Evolutionary conservation across 2,329 filamentous ascomycete species (phyloP).

Genomic region (Curvularia lunata): DNA sequence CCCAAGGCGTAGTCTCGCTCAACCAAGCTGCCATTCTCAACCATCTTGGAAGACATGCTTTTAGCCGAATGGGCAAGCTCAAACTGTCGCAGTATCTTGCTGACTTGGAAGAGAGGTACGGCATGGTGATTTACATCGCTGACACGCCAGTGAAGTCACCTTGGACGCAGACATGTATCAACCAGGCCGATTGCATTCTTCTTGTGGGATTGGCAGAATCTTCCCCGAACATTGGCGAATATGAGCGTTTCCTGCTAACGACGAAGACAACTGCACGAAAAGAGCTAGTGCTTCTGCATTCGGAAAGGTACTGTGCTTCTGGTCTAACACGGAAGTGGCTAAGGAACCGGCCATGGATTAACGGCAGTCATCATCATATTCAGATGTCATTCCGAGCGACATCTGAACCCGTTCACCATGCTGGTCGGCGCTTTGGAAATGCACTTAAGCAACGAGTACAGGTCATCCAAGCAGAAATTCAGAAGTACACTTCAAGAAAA

Average conservation of each 20-base stretch:
- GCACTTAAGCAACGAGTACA: constrained; percentile 92
- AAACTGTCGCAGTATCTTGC: constrained; percentile 95
- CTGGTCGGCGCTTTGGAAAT: constrained; percentile 78
- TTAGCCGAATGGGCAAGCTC: constrained; percentile 95
- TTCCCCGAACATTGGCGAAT: constrained; percentile 90
- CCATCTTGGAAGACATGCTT: constrained; percentile 93
- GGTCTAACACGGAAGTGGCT: constrained; percentile 90
- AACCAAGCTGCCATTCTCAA: constrained; percentile 95
- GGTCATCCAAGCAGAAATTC: constrained; percentile 93
- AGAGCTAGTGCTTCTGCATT: constrained; percentile 85
- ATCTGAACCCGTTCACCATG: constrained; percentile 75
- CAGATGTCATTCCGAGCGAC: constrained; percentile 89
- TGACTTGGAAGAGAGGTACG: constrained; percentile 96
- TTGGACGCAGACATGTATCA: constrained; percentile 98
- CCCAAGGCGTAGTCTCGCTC: constrained; percentile 87
- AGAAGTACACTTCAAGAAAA: constrained; percentile 95
- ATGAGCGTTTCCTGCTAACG: constrained; percentile 92
- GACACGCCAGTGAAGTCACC: constrained; percentile 97
- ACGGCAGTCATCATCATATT: constrained; percentile 95
- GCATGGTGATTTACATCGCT: constrained; percentile 91
- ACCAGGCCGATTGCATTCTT: constrained; percentile 94
- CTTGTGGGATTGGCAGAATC: constrained; percentile 90
- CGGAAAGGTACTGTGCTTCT: constrained; percentile 83
- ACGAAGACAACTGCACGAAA: constrained; percentile 98
- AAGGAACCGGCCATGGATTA: constrained; percentile 91